Evolutionary conservation across 2,329 filamentous ascomycete species (phyloP).

Genomic region (Aspergillus novoparasiticus): DNA sequence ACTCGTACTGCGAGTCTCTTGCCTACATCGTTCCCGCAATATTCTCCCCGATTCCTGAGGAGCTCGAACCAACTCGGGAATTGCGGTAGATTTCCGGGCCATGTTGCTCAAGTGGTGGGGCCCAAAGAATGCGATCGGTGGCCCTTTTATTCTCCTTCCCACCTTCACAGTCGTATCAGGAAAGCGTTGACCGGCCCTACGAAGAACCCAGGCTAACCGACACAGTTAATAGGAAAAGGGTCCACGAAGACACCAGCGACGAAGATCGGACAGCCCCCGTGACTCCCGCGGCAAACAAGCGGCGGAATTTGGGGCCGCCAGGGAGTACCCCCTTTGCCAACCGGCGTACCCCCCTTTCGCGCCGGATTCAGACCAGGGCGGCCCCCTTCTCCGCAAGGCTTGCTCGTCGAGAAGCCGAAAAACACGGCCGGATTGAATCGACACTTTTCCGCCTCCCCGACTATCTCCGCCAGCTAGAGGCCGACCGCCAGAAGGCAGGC

Average conservation of each 20-base stretch:
- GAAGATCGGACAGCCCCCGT: slow-evolving; percentile 9
- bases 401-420: slow-evolving; percentile 32
- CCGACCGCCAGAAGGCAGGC: slow-evolving; percentile 25
- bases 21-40: slow-evolving; percentile 5
- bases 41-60: slow-evolving; percentile 22
- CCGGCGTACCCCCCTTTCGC: slow-evolving; percentile 20
- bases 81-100: slow-evolving; percentile 9
- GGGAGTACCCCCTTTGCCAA: slow-evolving; percentile 26
- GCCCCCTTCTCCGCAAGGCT: slow-evolving; percentile 33
- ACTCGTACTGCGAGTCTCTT: slow-evolving; percentile 5
- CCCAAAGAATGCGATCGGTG: neutral
- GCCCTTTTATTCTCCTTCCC: neutral
- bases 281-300: slow-evolving; percentile 25
- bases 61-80: slow-evolving; percentile 1
- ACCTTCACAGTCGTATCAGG: neutral
- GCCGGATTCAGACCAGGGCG: slow-evolving; percentile 19
- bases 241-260: slow-evolving; percentile 15
- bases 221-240: slow-evolving; percentile 25
- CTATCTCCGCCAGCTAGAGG: slow-evolving; percentile 33
- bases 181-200: neutral
- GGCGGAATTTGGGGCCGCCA: slow-evolving; percentile 26
- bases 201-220: neutral
- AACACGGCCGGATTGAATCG: slow-evolving; percentile 34
- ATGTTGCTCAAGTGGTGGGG: slow-evolving; percentile 15
- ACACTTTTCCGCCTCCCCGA: slow-evolving; percentile 38